Evolutionary conservation across 345 rosid species (phyloP), one percentile per base, ranked within the genome.

Genomic region (Acer saccharum): DNA sequence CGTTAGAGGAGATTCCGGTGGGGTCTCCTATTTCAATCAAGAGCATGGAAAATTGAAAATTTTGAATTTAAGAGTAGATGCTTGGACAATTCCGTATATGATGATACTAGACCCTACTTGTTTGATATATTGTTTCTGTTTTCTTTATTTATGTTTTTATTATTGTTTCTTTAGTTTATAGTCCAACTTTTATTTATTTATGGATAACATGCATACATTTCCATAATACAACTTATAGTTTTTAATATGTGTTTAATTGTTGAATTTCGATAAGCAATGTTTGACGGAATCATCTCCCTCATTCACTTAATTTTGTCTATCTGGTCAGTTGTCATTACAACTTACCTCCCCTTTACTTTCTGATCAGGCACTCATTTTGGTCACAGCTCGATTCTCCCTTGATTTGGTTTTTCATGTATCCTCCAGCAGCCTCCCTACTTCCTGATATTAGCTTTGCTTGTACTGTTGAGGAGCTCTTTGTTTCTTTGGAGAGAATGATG

Each of bases 381-480:
- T 29, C 32, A 29, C 29, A 63, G 69, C 10, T 46, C 32, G 9
- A 2, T 29, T 74, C 63, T 39, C 25, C 57, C 60, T 61, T 48
- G 65, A 57, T 76, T 76, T 71, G 68, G 74, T 78, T 78, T 83
- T 83, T 66, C 25, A 85, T 80, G 90, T 32, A 13, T 74, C 83
- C 72, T 63, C 72, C 78, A 25, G 55, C 58, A 4, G 10, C 73
- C 61, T 60, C 55, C 61, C 50, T 20, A 0, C 71, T 76, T 2
- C 61, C 57, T 35, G 70, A 48, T 48, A 57, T 77, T 69, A 70
- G 55, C 76, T 66, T 50, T 65, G 54, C 68, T 69, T 79, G 79
- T 68, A 11, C 75, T 32, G 7, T 11, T 21, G 74, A 80, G 66
- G 81, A 83, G 44, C 21, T 84, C n/a, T 79, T 77, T 75, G 20